phyloP scores from a whole-genome alignment of 176 grass and related monocot genomes.

The Aegilops bicornis region DNA sequence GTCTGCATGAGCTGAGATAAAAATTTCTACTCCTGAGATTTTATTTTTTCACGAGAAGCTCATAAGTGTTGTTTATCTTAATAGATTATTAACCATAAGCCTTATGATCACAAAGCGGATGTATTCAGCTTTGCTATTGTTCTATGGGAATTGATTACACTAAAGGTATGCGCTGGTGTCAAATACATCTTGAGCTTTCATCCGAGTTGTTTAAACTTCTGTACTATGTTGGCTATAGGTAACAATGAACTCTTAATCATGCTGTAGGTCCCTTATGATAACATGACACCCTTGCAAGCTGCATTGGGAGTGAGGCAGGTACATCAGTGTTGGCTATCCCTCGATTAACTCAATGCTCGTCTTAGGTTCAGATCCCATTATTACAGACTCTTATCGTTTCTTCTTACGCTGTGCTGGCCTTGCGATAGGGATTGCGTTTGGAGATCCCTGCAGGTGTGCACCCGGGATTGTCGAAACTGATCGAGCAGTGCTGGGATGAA shows the following conservation, averaged over 20 bases:
- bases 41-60: neutral
- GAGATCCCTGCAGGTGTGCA: constrained; percentile 48
- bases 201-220: neutral
- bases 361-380: neutral
- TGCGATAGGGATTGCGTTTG: constrained; percentile 68
- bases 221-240: constrained; percentile 20
- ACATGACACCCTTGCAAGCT: constrained; percentile 91
- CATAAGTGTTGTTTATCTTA: constrained; percentile 26
- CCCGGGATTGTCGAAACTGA: constrained; percentile 52
- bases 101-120: constrained; percentile 91
- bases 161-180: constrained; percentile 56
- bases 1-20: neutral
- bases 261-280: constrained; percentile 78
- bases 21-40: neutral
- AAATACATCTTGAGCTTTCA: constrained; percentile 13
- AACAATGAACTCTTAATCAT: constrained; percentile 4
- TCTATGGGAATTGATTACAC: constrained; percentile 80
- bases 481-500: constrained; percentile 65
- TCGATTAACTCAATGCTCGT: neutral
- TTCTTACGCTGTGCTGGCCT: neutral
- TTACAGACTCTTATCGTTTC: neutral
- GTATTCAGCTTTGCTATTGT: constrained; percentile 98
- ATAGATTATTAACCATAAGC: constrained; percentile 92
- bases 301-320: constrained; percentile 95
- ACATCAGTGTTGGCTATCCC: neutral